phyloP scores from a whole-genome alignment of 176 grass and related monocot genomes.

The Secale cereale region DNA sequence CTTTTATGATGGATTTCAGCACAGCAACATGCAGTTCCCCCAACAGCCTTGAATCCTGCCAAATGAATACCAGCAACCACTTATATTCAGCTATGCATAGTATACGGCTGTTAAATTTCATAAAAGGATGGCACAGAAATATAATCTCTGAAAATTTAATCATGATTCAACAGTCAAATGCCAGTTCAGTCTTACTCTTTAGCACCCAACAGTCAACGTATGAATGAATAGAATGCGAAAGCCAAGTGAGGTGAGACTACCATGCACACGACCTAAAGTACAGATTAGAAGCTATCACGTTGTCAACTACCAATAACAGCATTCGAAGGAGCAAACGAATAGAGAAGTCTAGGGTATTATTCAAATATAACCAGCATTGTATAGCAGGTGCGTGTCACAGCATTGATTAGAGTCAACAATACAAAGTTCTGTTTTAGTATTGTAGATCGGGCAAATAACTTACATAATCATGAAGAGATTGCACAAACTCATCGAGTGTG shows the following conservation, averaged over 20 bases:
- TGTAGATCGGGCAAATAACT: slow-evolving; percentile 24
- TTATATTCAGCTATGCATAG: not conserved
- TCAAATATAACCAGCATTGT: slow-evolving; percentile 16
- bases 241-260: not conserved
- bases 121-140: not conserved
- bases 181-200: slow-evolving; percentile 2
- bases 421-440: not conserved
- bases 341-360: not conserved
- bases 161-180: slow-evolving; percentile 4
- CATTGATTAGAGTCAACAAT: not conserved
- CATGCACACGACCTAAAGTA: slow-evolving; percentile 6
- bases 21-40: slow-evolving; percentile 82
- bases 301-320: not conserved
- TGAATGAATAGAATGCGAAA: not conserved
- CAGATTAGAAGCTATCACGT: not conserved
- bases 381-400: not conserved
- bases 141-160: not conserved
- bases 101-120: not conserved
- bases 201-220: not conserved
- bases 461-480: slow-evolving; percentile 99
- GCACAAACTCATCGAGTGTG: slow-evolving; percentile 93
- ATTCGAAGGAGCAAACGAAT: slow-evolving; percentile 10
- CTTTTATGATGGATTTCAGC: slow-evolving; percentile 90
- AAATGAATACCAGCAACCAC: slow-evolving; percentile 14
- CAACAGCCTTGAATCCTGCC: slow-evolving; percentile 81